phyloP scores from a whole-genome alignment of 2,329 filamentous ascomycete species.

The Celoporthe dispersa region DNA sequence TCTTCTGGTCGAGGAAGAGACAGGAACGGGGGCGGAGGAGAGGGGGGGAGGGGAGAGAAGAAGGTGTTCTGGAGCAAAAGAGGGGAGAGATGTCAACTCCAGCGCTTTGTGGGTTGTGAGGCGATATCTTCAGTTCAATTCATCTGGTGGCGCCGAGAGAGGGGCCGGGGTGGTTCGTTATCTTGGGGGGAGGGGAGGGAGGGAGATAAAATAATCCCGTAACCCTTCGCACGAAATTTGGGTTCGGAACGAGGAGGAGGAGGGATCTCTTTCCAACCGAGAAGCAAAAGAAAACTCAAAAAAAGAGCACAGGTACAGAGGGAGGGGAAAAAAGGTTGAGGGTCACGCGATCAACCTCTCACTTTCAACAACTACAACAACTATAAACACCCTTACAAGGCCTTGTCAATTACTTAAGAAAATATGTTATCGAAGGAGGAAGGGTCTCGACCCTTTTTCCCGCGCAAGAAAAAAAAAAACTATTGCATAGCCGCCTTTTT shows the following conservation, averaged over 20 bases:
- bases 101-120: background rate
- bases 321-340: background rate
- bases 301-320: background rate
- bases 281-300: background rate
- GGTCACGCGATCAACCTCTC: background rate
- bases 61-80: background rate
- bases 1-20: background rate
- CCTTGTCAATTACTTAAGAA: background rate
- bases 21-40: too few species aligned
- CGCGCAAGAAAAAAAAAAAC: background rate
- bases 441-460: background rate
- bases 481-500: background rate
- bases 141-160: background rate
- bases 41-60: background rate
- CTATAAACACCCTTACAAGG: background rate
- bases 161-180: slow-evolving; percentile 1
- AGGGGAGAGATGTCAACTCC: background rate
- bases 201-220: background rate
- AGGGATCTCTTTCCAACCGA: background rate
- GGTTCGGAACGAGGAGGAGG: background rate
- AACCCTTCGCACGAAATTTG: background rate
- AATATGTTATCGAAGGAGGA: background rate
- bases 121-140: background rate
- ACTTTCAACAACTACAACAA: background rate
- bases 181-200: background rate